Percentiles rank a stretch among this genome's conserved stretches.
phyloP scores from a whole-genome alignment of 441 rosid species.

The Gossypium schwendimanii region DNA sequence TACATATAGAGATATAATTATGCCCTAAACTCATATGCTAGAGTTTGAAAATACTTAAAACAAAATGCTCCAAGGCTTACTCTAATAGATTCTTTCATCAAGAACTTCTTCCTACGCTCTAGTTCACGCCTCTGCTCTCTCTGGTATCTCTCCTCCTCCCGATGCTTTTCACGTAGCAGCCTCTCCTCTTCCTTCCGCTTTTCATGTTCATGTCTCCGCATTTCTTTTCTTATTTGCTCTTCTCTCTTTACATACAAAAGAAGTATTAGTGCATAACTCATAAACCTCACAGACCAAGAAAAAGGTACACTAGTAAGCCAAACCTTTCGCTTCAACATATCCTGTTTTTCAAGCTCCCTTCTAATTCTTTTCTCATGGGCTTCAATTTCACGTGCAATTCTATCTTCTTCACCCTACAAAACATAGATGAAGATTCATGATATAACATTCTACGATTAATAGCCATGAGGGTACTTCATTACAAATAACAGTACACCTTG shows the following conservation, averaged over 20 bases:
- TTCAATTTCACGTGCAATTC: conserved; percentile 71
- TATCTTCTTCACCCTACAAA: conserved; percentile 60
- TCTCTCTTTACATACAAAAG: conserved; percentile 45
- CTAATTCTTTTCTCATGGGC: conserved; percentile 52
- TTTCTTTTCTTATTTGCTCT: conserved; percentile 75
- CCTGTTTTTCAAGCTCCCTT: conserved; percentile 78
- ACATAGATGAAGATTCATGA: conserved; percentile 9
- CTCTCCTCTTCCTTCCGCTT: conserved; percentile 91
- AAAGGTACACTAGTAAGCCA: conserved; percentile 6
- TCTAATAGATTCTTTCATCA: conserved; percentile 68
- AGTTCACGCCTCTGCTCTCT: conserved; percentile 88
- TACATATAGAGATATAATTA: conserved; percentile 10
- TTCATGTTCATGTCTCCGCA: conserved; percentile 90
- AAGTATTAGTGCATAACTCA: conserved; percentile 11
- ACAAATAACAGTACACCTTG: conserved; percentile 40
- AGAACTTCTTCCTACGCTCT: conserved; percentile 84
- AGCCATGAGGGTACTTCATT: conserved; percentile 3
- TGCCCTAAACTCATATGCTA: background rate
- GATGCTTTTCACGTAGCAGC: conserved; percentile 69
- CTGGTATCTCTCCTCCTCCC: conserved; percentile 81
- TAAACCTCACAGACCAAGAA: conserved; percentile 11
- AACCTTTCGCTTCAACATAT: conserved; percentile 70
- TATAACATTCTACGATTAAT: background rate
- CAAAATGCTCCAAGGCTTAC: conserved; percentile 39
- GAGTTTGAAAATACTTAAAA: background rate